Percentiles rank a stretch among this genome's conserved stretches.
Conservation (phyloP, 176 grass and related monocot genomes). For the Aegilops sharonensis region DNA sequence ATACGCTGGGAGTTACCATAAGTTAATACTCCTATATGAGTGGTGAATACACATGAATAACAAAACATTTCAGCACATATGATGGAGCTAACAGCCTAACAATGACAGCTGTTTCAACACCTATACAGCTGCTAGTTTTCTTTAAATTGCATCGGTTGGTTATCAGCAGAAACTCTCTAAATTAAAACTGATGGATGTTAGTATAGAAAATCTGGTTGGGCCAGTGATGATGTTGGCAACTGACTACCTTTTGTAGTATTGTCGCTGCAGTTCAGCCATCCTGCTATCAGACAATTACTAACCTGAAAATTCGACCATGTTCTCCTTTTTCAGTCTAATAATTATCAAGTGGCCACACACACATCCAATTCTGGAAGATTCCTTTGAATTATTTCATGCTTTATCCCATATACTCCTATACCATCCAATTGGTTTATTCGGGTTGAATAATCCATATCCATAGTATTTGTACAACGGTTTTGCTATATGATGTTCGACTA, state of each 20-base stretch:
- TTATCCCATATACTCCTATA: background rate
- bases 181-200: background rate
- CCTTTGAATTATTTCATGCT: background rate
- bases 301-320: background rate
- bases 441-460: background rate
- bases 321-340: constrained; percentile 12
- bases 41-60: background rate
- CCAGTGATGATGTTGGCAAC: background rate
- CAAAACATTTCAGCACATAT: background rate
- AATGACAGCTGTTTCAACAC: background rate
- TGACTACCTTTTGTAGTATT: background rate
- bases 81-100: background rate
- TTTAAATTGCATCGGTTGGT: background rate
- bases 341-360: background rate
- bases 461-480: background rate
- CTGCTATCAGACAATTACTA: background rate
- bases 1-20: background rate
- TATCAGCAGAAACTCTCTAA: background rate
- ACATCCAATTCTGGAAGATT: background rate
- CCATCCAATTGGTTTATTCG: background rate
- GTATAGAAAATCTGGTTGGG: background rate
- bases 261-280: background rate
- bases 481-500: background rate
- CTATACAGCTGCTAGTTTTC: background rate
- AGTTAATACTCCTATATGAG: background rate